Evolutionary conservation across 805 yeast genomes (phyloP).

Genomic region (Sugiyamaella lignohabitans): DNA sequence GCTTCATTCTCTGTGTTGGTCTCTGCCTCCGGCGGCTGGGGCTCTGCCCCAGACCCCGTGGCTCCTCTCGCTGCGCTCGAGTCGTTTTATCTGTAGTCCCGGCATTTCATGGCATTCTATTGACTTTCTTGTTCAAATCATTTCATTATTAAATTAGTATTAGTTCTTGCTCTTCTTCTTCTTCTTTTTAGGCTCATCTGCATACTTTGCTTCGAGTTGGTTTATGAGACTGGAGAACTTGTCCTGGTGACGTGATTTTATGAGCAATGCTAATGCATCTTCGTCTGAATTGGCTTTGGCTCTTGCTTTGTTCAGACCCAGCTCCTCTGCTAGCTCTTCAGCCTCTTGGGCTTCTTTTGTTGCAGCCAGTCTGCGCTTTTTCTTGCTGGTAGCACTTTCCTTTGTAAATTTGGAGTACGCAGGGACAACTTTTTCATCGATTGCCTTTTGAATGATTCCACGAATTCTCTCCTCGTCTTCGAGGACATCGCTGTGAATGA

Average conservation of each 20-base stretch:
- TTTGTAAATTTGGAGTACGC: conserved; percentile 41
- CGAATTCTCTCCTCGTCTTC: conserved; percentile 59
- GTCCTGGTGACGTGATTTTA: conserved; percentile 27
- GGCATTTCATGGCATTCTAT: no score
- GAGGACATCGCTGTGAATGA: conserved; percentile 68
- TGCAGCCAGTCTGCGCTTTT: conserved; percentile 40
- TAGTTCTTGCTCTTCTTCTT: conserved; percentile 5
- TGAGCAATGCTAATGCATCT: conserved; percentile 34
- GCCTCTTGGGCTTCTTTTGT: conserved; percentile 41
- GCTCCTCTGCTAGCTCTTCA: conserved; percentile 49
- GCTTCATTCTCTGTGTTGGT: no score
- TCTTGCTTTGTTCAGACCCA: conserved; percentile 38
- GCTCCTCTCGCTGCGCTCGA: no score
- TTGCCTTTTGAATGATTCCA: conserved; percentile 42
- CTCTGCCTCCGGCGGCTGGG: not conserved
- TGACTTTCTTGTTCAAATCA: no score
- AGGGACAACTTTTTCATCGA: conserved; percentile 36
- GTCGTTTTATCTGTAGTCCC: no score
- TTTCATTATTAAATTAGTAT: no score
- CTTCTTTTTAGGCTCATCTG: conserved; percentile 10
- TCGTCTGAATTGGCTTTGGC: conserved; percentile 18
- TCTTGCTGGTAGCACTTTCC: conserved; percentile 42
- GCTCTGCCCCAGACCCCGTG: not conserved
- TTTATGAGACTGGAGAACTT: conserved; percentile 27
- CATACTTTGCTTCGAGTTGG: conserved; percentile 32